Conservation (phyloP, 2,329 filamentous ascomycete genomes). For the Chrysosporium keratinophilum region DNA sequence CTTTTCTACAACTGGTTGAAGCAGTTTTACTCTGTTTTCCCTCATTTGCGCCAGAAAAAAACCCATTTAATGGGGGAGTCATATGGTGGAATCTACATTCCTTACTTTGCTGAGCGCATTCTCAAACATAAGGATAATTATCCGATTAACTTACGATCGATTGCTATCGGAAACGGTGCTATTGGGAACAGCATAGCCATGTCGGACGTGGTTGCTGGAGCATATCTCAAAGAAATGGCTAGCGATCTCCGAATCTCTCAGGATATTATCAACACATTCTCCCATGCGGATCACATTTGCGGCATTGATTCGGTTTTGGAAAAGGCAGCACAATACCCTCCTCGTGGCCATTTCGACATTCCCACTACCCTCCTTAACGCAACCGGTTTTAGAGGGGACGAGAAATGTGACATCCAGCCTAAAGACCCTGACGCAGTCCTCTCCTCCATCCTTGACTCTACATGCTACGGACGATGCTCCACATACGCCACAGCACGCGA, state of each 20-base stretch:
- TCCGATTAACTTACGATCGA: constrained; percentile 26
- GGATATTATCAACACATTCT: constrained; percentile 24
- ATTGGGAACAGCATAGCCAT: constrained; percentile 30
- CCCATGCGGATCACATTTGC: constrained; percentile 25
- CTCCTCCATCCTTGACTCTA: constrained; percentile 26
- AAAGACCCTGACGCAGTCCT: constrained; percentile 21
- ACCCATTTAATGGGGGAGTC: constrained; percentile 32
- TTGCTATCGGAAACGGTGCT: constrained; percentile 30
- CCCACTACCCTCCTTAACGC: constrained; percentile 19
- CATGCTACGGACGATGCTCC: constrained; percentile 30
- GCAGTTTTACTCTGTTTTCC: constrained; percentile 25
- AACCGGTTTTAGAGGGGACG: constrained; percentile 22
- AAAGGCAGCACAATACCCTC: constrained; percentile 24
- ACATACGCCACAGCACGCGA: constrained; percentile 28
- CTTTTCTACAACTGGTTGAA: constrained; percentile 27
- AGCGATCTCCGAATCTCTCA: constrained; percentile 21
- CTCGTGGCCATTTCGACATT: constrained; percentile 21
- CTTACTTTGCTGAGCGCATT: constrained; percentile 28
- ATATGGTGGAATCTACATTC: constrained; percentile 31
- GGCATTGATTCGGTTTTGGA: constrained; percentile 25
- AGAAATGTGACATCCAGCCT: constrained; percentile 21
- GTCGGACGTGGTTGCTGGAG: constrained; percentile 23
- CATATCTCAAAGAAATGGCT: constrained; percentile 24
- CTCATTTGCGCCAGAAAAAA: constrained; percentile 23
- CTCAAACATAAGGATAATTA: constrained; percentile 22